Base-by-base conservation (phyloP, 345 rosid genomes). In the Murraya paniculata region DNA sequence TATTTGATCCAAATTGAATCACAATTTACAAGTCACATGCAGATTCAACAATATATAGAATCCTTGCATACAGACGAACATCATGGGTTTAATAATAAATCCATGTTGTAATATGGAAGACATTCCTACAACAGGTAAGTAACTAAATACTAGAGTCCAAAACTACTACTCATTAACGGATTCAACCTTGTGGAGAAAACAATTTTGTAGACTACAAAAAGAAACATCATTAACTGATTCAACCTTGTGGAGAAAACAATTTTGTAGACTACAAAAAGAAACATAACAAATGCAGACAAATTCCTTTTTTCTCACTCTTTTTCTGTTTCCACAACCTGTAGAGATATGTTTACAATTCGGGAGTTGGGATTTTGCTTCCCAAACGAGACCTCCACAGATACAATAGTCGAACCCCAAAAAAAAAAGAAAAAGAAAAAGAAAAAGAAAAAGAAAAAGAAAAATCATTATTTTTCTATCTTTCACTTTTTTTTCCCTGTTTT, bases 321-420 rank as follows among this genome's bases (percentile, higher is more conserved):
- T 35, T 41, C 58, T 70, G 77, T 8, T 69, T 57, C 48, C 64
- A 79, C 84, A 73, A 71, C 70, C 75, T 69, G 84, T 39, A 71
- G 85, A 78, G 88, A 81, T 62, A 72, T 80, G 89, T 79, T 71
- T 87, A 88, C 90, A 90, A 80, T 87, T 90, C 77, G 57, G 48
- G 65, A 61, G 70, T 68, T 69, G 81, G 87, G 88, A 77, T 30
- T 62, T 78, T 73, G 56, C 53, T 79, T 78, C 85, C 84, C 83
- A 61, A 41, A 82, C 71, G 78, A 76, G 81, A 84, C 75, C 90
- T 66, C 89, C 45, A 75, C 84, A 75, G 66, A 79, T 65, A 59
- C 62, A 77, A n/a, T 39, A 66, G 9, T 30, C 36, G 16, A 11
- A 13, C 50, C 4, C 13, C 76, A 53, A 60, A 30, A 67, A 79